Evolutionary conservation across 2,329 filamentous ascomycete genomes (phyloP), one percentile per base, ranked within the genome.

Genomic region (Magnaporthiopsis poae): DNA sequence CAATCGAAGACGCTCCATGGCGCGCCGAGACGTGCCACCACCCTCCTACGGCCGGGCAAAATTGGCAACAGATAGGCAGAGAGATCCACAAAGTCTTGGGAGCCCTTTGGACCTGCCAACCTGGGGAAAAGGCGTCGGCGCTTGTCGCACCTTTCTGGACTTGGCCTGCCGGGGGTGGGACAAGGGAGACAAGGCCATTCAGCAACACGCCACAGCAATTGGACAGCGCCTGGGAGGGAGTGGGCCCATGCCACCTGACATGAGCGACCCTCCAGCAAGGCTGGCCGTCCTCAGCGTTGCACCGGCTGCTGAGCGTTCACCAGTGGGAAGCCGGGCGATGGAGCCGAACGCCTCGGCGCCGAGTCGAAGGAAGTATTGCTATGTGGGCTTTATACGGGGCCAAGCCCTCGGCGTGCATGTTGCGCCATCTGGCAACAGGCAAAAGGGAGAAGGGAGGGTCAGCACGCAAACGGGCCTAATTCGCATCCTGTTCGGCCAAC

Each of bases 31-130:
- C 21, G 5, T 56, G 46, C 46, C 46, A 56, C n/a, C 46, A 1
- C 35, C 12, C 8, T 56, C 46, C 46, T 5, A 56, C 46, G 21
- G 46, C n/a, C 15, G 18, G 27, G 29, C 39, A 46, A 64, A 59
- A 61, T 65, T 61, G 64, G 59, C 13, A 60, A 60, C 35, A 39
- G 64, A 61, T 62, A 62, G 61, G 61, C 33, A 39, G 39, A 31
- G 61, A 21, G 29, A 60, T 61, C 64, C 56, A 61, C 33, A 65
- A 65, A 61, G 62, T 64, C 62, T 64, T 64, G 62, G 62, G 15
- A 13, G 8, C 29, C 46, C 27, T 65, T 39, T 36, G 56, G 64
- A 65, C 64, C 64, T 65, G 64, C 64, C 64, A 61, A 65, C 64
- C 64, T 65, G 64, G 64, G 64, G 64, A 61, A 65, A 59, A 35